Evolutionary conservation across 2,329 filamentous ascomycete species (phyloP).

Genomic region (Zarea fungicola): DNA sequence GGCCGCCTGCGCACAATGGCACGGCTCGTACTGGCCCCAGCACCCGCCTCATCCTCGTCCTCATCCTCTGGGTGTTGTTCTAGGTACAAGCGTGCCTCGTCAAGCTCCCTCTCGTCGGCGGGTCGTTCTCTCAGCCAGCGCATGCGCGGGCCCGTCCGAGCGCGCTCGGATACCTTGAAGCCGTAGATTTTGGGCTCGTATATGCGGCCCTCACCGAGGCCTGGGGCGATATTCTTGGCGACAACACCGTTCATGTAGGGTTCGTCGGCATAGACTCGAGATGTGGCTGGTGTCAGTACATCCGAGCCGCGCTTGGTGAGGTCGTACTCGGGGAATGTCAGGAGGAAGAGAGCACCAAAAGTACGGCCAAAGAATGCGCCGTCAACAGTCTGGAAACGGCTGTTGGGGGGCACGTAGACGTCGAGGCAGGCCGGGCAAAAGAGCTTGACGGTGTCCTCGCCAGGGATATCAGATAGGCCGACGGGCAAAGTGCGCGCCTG

Average conservation of each 20-base stretch:
- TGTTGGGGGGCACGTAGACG: conserved; percentile 96
- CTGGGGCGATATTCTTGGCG: conserved; percentile 80
- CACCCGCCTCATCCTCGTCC: conserved; percentile 53
- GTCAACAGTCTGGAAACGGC: conserved; percentile 93
- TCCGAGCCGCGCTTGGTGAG: conserved; percentile 67
- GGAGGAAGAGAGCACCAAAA: conserved; percentile 93
- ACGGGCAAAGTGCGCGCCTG: conserved; percentile 88
- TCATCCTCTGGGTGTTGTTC: conserved; percentile 51
- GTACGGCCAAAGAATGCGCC: conserved; percentile 98
- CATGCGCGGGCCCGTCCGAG: conserved; percentile 89
- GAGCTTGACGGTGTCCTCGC: conserved; percentile 95
- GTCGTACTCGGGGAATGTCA: conserved; percentile 96
- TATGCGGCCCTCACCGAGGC: conserved; percentile 73
- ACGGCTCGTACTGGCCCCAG: conserved; percentile 38
- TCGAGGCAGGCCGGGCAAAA: conserved; percentile 97
- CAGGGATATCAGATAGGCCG: conserved; percentile 88
- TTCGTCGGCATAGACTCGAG: conserved; percentile 37
- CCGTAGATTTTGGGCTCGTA: conserved; percentile 97
- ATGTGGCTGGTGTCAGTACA: conserved; percentile 38
- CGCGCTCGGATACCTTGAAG: conserved; percentile 87
- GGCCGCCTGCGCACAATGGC: conserved; percentile 39
- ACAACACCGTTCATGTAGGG: conserved; percentile 77
- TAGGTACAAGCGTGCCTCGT: conserved; percentile 62
- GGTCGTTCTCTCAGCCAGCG: conserved; percentile 90
- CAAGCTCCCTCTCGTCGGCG: conserved; percentile 70